phyloP scores from a whole-genome alignment of 768 basidiomycete genomes.

The Agrocybe pediades region DNA sequence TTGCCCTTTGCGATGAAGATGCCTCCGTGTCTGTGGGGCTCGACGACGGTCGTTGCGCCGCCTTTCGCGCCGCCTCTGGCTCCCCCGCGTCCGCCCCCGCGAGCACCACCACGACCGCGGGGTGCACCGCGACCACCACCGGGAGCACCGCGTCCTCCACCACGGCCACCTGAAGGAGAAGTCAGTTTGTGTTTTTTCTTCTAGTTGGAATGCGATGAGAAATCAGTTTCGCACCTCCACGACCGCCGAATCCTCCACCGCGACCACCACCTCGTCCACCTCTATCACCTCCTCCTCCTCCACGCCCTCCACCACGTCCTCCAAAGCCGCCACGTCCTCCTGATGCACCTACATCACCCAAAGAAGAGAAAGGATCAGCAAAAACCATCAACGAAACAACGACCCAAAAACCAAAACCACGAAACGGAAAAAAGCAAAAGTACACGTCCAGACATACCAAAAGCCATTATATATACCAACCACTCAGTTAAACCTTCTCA shows the following conservation, averaged over 20 bases:
- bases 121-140: slow-evolving; percentile 36
- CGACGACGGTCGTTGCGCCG: slow-evolving; percentile 87
- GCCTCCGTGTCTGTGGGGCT: slow-evolving; percentile 93
- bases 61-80: slow-evolving; percentile 75
- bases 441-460: slow-evolving; percentile 27
- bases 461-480: slow-evolving; percentile 29
- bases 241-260: slow-evolving; percentile 42
- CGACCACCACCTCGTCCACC: slow-evolving; percentile 39
- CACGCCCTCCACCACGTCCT: slow-evolving; percentile 44
- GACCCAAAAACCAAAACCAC: too few species aligned
- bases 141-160: slow-evolving; percentile 26
- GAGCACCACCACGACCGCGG: slow-evolving; percentile 39
- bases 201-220: background rate
- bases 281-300: slow-evolving; percentile 36
- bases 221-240: slow-evolving; percentile 35
- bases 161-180: slow-evolving; percentile 16
- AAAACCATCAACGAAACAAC: background rate
- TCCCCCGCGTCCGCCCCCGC: slow-evolving; percentile 48
- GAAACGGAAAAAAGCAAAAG: too few species aligned
- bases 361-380: background rate
- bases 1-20: slow-evolving; percentile 98
- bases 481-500: too few species aligned
- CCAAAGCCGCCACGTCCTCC: slow-evolving; percentile 80
- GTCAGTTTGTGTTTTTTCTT: slow-evolving; percentile 5
- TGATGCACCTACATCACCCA: slow-evolving; percentile 43